Evolutionary conservation across 2,329 filamentous ascomycete species (phyloP), one percentile per base, ranked within the genome.

Genomic region (Anthostomella pinea): DNA sequence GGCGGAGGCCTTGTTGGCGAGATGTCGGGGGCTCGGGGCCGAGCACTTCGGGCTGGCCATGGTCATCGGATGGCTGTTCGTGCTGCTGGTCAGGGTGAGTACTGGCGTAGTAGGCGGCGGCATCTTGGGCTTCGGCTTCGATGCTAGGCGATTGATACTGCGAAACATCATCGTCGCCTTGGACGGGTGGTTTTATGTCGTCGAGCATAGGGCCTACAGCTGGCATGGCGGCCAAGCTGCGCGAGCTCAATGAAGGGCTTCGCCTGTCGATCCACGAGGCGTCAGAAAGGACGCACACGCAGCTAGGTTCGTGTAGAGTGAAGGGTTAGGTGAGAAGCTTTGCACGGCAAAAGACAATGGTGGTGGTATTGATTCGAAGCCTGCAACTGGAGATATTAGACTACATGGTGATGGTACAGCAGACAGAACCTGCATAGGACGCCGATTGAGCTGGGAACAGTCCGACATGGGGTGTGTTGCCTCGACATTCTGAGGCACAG

Each of bases 111-210:
- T 72, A 72, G 3, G 68, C 57, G 6, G 62, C 59, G 3, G 60
- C 52, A 37, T 71, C 69, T 43, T 68, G 63, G 3, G 52, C 60
- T 35, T 74, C 69, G 7, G 63, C 63, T 13, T 63, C 60, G 3
- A n/a, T n/a, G n/a, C n/a, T n/a, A n/a, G 72, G 67, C 6, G 69
- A 72, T 8, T 71, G 67, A 46, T 73, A 75, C 23, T 65, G 57
- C 29, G 59, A 60, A 43, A 63, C 65, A 24, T 67, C 49, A 38
- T 34, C 37, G 30, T 57, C 50, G 28, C 48, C 43, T 21, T 43
- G 45, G 33, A 33, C 31, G 13, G 51, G 46, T 17, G 51, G 35
- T 26, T 54, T 57, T 13, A 41, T 35, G 30, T 48, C 49, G 26
- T 49, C 44, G 31, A 55, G 47, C 39, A 52, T 43, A 5, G 57